phyloP scores from a whole-genome alignment of 2,329 filamentous ascomycete species.

The Alternaria viburni region DNA sequence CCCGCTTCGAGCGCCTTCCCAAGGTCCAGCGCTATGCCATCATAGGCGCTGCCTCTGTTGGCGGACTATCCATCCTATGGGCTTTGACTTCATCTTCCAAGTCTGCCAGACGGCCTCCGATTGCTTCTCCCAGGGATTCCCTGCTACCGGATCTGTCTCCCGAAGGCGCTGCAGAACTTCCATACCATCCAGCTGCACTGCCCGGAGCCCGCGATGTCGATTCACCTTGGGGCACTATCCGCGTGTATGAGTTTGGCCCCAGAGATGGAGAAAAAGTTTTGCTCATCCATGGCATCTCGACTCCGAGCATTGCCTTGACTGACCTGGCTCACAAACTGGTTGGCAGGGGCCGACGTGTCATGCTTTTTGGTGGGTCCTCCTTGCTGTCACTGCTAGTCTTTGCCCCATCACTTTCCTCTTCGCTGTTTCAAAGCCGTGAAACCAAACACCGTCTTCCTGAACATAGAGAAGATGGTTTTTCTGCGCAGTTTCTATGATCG shows the following conservation, averaged over 20 bases:
- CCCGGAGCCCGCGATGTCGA: constrained; percentile 72
- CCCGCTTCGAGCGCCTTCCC: constrained; percentile 23
- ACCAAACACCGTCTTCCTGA: not conserved
- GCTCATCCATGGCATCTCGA: constrained; percentile 81
- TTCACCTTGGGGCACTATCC: constrained; percentile 72
- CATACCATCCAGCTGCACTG: constrained; percentile 73
- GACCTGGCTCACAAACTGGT: constrained; percentile 71
- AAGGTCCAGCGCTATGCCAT: constrained; percentile 24
- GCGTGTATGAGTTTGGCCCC: constrained; percentile 83
- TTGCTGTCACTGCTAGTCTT: constrained; percentile 8
- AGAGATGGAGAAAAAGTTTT: constrained; percentile 73
- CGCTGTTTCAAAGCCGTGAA: not conserved
- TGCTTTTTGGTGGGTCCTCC: constrained; percentile 69
- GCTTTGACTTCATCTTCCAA: constrained; percentile 26
- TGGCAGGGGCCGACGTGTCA: constrained; percentile 72
- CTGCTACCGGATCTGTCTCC: constrained; percentile 33
- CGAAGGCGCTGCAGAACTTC: constrained; percentile 38
- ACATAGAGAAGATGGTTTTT: not conserved
- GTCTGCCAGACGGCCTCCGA: constrained; percentile 17
- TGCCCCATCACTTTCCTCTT: not conserved
- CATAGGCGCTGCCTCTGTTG: constrained; percentile 36
- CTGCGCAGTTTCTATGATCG: not conserved
- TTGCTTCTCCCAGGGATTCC: constrained; percentile 38
- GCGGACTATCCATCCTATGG: constrained; percentile 30
- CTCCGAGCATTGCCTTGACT: constrained; percentile 73